These are phyloP conservation scores for Aspergillus sclerotioniger DNA, from an alignment of 495 filamentous ascomycete genomes.

Conservation along the genomic window DNA sequence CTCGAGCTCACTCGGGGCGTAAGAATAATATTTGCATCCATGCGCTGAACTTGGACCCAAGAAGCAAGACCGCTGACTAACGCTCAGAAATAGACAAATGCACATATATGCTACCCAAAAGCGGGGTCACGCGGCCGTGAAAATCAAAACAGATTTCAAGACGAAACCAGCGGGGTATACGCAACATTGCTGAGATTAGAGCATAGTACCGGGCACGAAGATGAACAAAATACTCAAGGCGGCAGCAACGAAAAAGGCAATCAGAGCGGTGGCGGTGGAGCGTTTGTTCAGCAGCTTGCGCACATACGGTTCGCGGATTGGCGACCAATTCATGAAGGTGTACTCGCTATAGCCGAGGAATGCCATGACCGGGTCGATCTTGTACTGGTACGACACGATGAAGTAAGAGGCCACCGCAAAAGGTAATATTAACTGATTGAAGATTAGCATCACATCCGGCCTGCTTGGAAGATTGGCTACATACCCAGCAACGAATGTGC, in stretches of 20 bases:
- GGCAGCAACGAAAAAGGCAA: constrained; percentile 72
- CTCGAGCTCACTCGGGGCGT: neutral
- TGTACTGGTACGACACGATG: constrained; percentile 88
- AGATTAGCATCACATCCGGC: constrained; percentile 18
- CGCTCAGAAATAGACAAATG: neutral
- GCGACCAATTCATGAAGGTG: constrained; percentile 84
- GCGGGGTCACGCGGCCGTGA: neutral
- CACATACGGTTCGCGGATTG: constrained; percentile 85
- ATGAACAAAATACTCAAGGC: constrained; percentile 81
- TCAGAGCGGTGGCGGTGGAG: constrained; percentile 67
- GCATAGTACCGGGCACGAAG: constrained; percentile 84
- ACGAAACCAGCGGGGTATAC: neutral
- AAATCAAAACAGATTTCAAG: neutral
- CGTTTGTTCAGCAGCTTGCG: constrained; percentile 78
- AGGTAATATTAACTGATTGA: constrained; percentile 79
- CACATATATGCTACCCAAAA: constrained; percentile 1
- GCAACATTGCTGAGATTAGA: constrained; percentile 45
- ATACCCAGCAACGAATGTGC: constrained; percentile 76
- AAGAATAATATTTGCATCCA: neutral
- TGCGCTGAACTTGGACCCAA: neutral
- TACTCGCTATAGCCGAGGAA: constrained; percentile 91
- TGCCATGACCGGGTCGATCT: constrained; percentile 86
- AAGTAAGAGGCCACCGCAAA: constrained; percentile 88
- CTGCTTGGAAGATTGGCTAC: constrained; percentile 23
- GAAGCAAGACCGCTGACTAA: neutral